These are phyloP conservation scores for Mycena albidolilacea DNA, from an alignment of 768 basidiomycete genomes.

Conservation along the genomic window DNA sequence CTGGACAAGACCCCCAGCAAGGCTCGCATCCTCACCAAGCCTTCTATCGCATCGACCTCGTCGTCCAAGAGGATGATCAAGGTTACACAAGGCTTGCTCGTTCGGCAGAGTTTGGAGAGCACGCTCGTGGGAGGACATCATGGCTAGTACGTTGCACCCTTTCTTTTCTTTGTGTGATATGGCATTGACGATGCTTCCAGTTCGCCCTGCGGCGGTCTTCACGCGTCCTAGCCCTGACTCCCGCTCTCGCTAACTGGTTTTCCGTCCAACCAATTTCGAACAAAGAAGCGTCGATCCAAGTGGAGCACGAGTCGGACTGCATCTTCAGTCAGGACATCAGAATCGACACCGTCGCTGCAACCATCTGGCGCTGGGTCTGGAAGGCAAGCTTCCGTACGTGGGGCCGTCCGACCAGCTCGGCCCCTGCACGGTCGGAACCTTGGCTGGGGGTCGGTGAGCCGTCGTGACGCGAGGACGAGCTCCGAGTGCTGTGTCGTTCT, in stretches of 20 bases:
- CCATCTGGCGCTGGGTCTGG: conserved; percentile 8
- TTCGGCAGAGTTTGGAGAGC: too few relatives aligned
- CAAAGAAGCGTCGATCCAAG: conserved; percentile 19
- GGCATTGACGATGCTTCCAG: too few relatives aligned
- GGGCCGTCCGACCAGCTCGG: conserved; percentile 3
- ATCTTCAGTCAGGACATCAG: conserved; percentile 20
- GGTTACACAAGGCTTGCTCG: too few relatives aligned
- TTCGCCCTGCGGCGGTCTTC: too few relatives aligned
- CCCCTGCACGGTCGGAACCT: background rate
- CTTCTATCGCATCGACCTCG: too few relatives aligned
- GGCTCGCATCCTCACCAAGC: too few relatives aligned
- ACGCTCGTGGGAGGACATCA: too few relatives aligned
- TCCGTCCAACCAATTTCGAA: conserved; percentile 22
- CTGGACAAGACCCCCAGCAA: too few relatives aligned
- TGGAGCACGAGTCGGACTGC: conserved; percentile 16
- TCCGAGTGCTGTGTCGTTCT: conserved; percentile 4
- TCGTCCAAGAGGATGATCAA: too few relatives aligned
- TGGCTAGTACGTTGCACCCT: too few relatives aligned
- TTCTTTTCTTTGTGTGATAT: too few relatives aligned
- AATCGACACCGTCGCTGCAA: conserved; percentile 16
- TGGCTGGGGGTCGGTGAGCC: conserved; percentile 5
- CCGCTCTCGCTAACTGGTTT: background rate
- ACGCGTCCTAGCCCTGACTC: too few relatives aligned
- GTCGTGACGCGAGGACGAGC: conserved; percentile 10
- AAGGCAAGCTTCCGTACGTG: conserved; percentile 6